Evolutionary conservation across 371 early-diverging fungal genomes (phyloP), one percentile per base, ranked within the genome.

Genomic region (Mucor lusitanicus): DNA sequence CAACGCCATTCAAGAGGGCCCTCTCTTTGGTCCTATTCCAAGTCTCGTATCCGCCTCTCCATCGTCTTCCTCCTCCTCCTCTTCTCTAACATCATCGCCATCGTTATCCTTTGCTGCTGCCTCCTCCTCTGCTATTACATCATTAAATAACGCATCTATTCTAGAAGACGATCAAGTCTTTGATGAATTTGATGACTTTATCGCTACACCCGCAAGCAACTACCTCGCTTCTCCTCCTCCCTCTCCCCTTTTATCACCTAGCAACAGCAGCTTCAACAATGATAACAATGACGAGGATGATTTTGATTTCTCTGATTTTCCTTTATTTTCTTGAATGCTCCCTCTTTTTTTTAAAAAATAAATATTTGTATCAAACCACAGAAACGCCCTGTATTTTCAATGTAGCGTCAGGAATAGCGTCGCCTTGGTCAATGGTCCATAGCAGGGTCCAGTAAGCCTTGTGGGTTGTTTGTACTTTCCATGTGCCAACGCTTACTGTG

Each of bases 131-230:
- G 40, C 54, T 13, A 23, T 12, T 63, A 63, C 54, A 53, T 54
- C 35, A 39, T 50, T 33, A 21, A 25, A 33, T 50, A 13, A 54
- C 17, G 9, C 59, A 61, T 44, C 61, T 30, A 53, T 67, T 23
- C 42, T 67, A 40, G 53, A 55, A 25, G 67, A 67, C 19, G 12
- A 40, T n/a, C 62, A 67, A 63, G 39, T 68, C 11, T 68, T 68
- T 63, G 63, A 48, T 50, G 68, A 68, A 50, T 62, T 68, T 19
- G 63, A 68, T 59, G 21, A 46, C n/a, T 62, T 63, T 59, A 59
- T 58, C 19, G 27, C 32, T 19, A 56, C 64, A 15, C 64, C 69
- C 39, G 17, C 53, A 19, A 42, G 7, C 19, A 23, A n/a, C 19
- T 61, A 28, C 12, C 42, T 65, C 8, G 48, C 61, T 56, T 65